Percentiles rank a stretch among this genome's conserved stretches.
Evolutionary conservation across 2,329 filamentous ascomycete species (phyloP).

Genomic region (Ampelomyces quisqualis): DNA sequence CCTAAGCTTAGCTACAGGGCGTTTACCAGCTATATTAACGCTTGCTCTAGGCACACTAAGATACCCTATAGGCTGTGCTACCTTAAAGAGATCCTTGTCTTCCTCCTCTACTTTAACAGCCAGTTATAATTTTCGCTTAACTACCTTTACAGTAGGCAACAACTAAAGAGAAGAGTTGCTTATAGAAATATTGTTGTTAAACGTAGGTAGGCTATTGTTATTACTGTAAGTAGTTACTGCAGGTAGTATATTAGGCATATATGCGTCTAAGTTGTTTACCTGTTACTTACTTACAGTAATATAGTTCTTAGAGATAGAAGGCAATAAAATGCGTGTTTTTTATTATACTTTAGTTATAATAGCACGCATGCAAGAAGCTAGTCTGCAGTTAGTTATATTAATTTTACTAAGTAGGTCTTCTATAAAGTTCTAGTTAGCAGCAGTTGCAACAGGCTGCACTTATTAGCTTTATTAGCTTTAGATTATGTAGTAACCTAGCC

Average conservation of each 20-base stretch:
- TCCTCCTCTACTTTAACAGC: slow-evolving; percentile 60
- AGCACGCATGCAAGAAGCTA: slow-evolving; percentile 58
- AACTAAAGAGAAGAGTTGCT: slow-evolving; percentile 78
- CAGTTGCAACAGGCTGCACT: slow-evolving; percentile 68
- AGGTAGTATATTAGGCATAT: slow-evolving; percentile 47
- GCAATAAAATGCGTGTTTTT: slow-evolving; percentile 78
- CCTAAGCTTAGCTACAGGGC: slow-evolving; percentile 70
- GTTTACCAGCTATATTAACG: slow-evolving; percentile 81
- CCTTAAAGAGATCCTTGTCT: slow-evolving; percentile 81
- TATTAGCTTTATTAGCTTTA: slow-evolving; percentile 21
- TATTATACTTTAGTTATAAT: slow-evolving; percentile 74
- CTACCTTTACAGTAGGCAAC: slow-evolving; percentile 78
- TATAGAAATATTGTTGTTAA: slow-evolving; percentile 73
- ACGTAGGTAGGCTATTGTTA: slow-evolving; percentile 58
- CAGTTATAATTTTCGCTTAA: slow-evolving; percentile 66
- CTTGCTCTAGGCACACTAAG: slow-evolving; percentile 64
- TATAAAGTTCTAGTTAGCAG: slow-evolving; percentile 88
- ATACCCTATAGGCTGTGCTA: slow-evolving; percentile 71
- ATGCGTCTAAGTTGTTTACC: slow-evolving; percentile 44
- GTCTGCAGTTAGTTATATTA: slow-evolving; percentile 68
- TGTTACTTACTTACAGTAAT: slow-evolving; percentile 23
- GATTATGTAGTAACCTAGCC: slow-evolving; percentile 9
- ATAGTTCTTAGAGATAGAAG: slow-evolving; percentile 58
- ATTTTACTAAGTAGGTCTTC: slow-evolving; percentile 82
- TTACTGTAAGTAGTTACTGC: slow-evolving; percentile 49